Base-by-base conservation (phyloP, 441 rosid genomes). In the Breynia disticha region DNA sequence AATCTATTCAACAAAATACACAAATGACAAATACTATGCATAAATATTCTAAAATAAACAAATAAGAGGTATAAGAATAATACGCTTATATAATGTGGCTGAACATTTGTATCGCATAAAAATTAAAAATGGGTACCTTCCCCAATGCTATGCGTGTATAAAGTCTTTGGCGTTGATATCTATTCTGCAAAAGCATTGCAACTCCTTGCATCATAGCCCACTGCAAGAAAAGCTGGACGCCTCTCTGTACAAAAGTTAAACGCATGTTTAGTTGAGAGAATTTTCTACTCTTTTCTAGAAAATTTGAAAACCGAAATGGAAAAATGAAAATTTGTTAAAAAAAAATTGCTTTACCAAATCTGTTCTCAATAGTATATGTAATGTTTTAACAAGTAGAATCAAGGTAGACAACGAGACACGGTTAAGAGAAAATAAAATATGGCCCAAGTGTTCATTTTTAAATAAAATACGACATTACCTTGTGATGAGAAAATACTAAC, bases 161-260 rank as follows among this genome's bases (percentile, higher is more conserved):
- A 46, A 93, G 85, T 71, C 98, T 82, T 68, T 88, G 98, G 52
- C 98, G 97, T 60, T 88, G 98, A 66, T 93, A 93, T 81, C 97
- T 76, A 55, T 93, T 93, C 66, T 88, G 98, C 24, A 93, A 78
- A 72, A 93, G 97, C 98, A 93, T 88, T 16, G 97, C 90, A 65
- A 89, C 90, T 65, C 97, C 98, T 86, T 93, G 98, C 95, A 93
- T 77, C 83, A 89, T 88, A 67, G 98, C 98, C 98, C 98, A 93
- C 64, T 86, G 90, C 69, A 93, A 83, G 79, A 93, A 93, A 65
- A 88, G 95, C 71, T 77, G 84, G 39, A 93, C 97, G 44, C 98
- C 97, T 70, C 91, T 83, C 98, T 93, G 80, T 61, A 77, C 9
- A 68, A 56, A 18, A 61, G 65, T 66, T 59, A 55, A 55, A 24